phyloP scores from a whole-genome alignment of 345 rosid genomes.

The Acer saccharum region DNA sequence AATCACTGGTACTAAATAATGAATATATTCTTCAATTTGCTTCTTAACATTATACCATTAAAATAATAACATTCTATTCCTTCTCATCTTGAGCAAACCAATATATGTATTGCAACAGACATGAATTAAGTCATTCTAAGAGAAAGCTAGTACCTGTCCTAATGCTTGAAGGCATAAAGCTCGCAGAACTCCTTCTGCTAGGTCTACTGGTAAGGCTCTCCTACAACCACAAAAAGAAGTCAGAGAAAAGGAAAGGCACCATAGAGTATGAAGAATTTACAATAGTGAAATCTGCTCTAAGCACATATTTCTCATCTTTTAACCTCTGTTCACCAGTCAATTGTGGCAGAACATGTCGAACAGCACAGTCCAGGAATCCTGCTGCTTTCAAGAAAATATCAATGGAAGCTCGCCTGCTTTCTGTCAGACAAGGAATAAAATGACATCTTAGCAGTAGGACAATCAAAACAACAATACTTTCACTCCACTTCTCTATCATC shows the following conservation, averaged over 20 bases:
- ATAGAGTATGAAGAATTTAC: conserved; percentile 13
- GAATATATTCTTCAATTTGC: background rate
- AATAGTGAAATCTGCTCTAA: conserved; percentile 5
- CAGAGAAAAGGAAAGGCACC: conserved; percentile 14
- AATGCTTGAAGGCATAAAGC: conserved; percentile 94
- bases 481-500: too few species aligned
- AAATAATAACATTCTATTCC: background rate
- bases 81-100: background rate
- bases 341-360: conserved; percentile 87
- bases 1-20: background rate
- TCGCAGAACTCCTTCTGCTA: conserved; percentile 88
- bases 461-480: conserved; percentile 8
- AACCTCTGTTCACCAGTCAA: conserved; percentile 79
- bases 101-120: conserved; percentile 5
- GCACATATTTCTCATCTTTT: conserved; percentile 16
- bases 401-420: conserved; percentile 79
- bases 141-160: conserved; percentile 72
- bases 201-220: conserved; percentile 90
- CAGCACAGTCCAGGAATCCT: conserved; percentile 94
- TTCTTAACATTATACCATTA: background rate
- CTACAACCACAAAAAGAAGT: conserved; percentile 40
- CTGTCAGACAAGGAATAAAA: conserved; percentile 42
- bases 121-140: conserved; percentile 22
- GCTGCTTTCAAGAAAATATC: conserved; percentile 98
- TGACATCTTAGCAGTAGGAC: background rate